Conservation (phyloP, 2,329 filamentous ascomycete species). For the Colletotrichum trifolii region DNA sequence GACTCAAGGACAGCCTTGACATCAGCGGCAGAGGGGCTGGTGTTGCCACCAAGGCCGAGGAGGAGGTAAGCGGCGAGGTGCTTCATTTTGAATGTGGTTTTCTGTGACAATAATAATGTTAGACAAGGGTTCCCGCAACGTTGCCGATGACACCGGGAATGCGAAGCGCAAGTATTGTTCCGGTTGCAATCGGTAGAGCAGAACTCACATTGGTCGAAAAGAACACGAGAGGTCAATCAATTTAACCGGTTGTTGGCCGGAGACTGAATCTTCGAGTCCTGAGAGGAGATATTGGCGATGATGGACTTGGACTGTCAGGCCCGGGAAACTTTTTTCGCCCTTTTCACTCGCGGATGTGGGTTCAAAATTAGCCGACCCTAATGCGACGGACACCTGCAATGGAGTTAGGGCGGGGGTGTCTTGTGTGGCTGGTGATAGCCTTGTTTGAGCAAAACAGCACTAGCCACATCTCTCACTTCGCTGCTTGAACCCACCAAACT, state of each 20-base stretch:
- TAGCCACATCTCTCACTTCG: conserved; percentile 14
- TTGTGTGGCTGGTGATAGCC: conserved; percentile 16
- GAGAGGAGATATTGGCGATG: conserved; percentile 43
- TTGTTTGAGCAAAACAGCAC: not conserved
- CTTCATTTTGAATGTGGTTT: conserved; percentile 86
- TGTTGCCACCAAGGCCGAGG: conserved; percentile 92
- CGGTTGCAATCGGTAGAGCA: not conserved
- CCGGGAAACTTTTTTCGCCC: conserved; percentile 42
- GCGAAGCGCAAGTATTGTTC: not conserved
- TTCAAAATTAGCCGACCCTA: conserved; percentile 35
- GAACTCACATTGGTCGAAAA: conserved; percentile 51
- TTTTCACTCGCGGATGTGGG: conserved; percentile 37
- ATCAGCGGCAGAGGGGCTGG: conserved; percentile 84
- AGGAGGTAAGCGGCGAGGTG: conserved; percentile 99
- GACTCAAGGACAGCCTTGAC: conserved; percentile 90
- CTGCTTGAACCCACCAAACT: not conserved
- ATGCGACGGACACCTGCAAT: not conserved
- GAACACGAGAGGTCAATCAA: conserved; percentile 98
- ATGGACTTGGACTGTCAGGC: conserved; percentile 36
- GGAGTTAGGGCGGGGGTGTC: conserved; percentile 29
- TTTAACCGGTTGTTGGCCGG: conserved; percentile 98
- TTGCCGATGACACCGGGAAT: conserved; percentile 17
- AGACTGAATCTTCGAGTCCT: conserved; percentile 99
- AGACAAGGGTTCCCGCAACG: conserved; percentile 38
- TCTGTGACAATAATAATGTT: conserved; percentile 41